Base-by-base conservation (phyloP, 768 basidiomycete species). In the Lanmaoa rubissima region DNA sequence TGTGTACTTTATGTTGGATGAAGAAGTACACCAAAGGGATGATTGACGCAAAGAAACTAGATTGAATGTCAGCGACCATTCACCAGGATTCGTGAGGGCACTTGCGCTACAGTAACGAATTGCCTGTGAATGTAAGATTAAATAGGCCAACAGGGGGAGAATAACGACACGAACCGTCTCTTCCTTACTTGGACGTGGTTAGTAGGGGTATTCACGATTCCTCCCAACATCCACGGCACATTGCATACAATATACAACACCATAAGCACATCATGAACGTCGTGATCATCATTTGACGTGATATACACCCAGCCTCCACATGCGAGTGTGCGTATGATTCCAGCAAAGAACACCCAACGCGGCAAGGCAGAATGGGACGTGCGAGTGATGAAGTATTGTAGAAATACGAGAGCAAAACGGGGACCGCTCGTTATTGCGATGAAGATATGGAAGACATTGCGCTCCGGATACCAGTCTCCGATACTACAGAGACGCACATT, bases 301-400 rank as follows among this genome's bases (percentile, higher is more conserved):
- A 95, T 84, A 64, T 86, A 96, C 31, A 94, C 91, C 93, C 93
- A 96, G 28, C 94, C 92, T 34, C 91, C 94, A 64, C 93, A 95
- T 3, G 83, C 79, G 34, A 95, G 69, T 0, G 93, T 93, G 56
- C 93, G 78, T 17, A 90, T 67, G 21, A 92, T 60, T 0, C 92
- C 92, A 39, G 78, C 73, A 10, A 83, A 61, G 36, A 87, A 79
- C 19, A 92, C 75, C 47, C 85, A 61, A 10, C 72, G 74, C 0
- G 86, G 77, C 12, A 82, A 74, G 47, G 60, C 69, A 6, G 82
- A 79, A 8, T 66, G 59, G 8, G 70, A 58, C 0, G 77, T 71
- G 44, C 79, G 76, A 46, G 83, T 77, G 50, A 88, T 74, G 57
- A 82, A 79, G 65, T 87, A 90, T 60, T 85, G 83, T 42, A 88